Conservation (phyloP, 352 stramenopile species). For the Phytopythium aichiense region DNA sequence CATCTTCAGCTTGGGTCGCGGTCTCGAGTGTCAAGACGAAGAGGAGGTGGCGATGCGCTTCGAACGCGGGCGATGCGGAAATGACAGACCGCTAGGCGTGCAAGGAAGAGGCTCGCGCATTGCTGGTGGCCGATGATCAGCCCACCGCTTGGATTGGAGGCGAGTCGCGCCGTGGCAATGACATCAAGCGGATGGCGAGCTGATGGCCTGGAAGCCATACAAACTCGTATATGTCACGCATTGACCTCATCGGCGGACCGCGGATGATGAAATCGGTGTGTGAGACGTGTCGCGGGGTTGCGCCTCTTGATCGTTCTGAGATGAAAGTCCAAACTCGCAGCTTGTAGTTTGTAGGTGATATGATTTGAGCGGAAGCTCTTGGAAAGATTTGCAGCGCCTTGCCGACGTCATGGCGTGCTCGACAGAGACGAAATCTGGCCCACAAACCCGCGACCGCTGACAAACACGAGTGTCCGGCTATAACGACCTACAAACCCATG, state of each 20-base stretch:
- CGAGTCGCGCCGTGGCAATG: constrained; percentile 5
- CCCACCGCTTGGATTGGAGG: background rate
- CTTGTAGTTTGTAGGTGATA: background rate
- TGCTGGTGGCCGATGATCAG: background rate
- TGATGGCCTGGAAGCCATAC: background rate
- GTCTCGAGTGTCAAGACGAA: background rate
- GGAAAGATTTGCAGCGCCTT: background rate
- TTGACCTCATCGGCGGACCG: constrained; percentile 3
- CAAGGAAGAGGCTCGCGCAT: background rate
- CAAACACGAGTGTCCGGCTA: background rate
- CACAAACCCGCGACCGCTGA: background rate
- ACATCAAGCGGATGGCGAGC: background rate
- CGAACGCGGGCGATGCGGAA: constrained; percentile 5
- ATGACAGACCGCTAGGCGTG: background rate
- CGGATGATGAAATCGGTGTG: constrained; percentile 5
- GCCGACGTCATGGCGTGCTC: constrained; percentile 4
- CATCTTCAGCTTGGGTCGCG: background rate
- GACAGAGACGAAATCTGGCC: constrained; percentile 2
- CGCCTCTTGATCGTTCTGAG: constrained; percentile 1
- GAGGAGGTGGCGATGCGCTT: background rate
- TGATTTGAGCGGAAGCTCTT: constrained; percentile 1
- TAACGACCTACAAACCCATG: background rate
- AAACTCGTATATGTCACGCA: background rate
- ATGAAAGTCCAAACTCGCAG: background rate
- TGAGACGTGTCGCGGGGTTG: background rate